Conservation (phyloP, 176 grass and related monocot species). For the Miscanthus lutarioriparius region DNA sequence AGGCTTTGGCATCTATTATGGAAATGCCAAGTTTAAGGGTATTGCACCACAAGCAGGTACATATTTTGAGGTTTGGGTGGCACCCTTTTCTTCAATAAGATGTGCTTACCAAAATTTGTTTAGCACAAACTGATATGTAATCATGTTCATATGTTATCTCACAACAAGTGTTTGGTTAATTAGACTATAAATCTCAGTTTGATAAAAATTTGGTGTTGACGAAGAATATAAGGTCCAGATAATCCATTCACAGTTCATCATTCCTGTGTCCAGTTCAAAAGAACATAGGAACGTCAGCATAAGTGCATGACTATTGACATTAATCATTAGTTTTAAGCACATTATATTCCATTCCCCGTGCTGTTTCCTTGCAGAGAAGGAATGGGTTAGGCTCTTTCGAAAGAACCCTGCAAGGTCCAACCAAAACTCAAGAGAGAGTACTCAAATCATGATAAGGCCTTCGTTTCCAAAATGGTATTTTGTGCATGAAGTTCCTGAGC, state of each 20-base stretch:
- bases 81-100: slow-evolving; percentile 1
- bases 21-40: not conserved
- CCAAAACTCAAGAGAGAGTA: slow-evolving; percentile 9
- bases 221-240: not conserved
- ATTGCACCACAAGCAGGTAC: not conserved
- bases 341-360: not conserved
- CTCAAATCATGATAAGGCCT: slow-evolving; percentile 65
- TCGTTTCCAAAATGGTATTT: slow-evolving; percentile 53
- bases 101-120: not conserved
- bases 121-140: not conserved
- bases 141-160: not conserved
- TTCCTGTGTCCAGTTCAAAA: slow-evolving; percentile 17
- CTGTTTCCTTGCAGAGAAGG: slow-evolving; percentile 35
- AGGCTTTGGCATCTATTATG: slow-evolving; percentile 7
- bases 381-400: slow-evolving; percentile 53
- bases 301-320: not conserved
- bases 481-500: slow-evolving; percentile 37
- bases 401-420: slow-evolving; percentile 1
- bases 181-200: not conserved
- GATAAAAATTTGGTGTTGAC: not conserved
- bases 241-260: not conserved
- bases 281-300: not conserved
- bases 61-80: not conserved
- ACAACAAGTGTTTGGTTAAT: not conserved
- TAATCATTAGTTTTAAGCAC: slow-evolving; percentile 18